Base-by-base conservation (phyloP, 495 filamentous ascomycete species). In the Penicillium psychrofluorescens region DNA sequence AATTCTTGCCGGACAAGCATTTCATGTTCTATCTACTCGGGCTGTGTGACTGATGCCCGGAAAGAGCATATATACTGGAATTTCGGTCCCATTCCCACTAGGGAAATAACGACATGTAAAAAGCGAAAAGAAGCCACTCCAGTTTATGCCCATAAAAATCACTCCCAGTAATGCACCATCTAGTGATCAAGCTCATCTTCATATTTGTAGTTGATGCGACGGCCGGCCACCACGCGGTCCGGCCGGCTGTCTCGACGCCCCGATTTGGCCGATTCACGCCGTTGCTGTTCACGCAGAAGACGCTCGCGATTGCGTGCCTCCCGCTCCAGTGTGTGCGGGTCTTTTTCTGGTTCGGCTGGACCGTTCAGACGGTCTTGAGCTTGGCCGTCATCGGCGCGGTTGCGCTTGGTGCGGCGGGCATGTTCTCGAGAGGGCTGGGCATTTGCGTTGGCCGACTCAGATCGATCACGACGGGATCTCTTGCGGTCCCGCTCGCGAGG, bases 291-390 rank as follows among this genome's bases (percentile, higher is more conserved):
- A 48, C 86, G 86, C 6, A 85, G 70, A 36, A 90, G 60, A 9
- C 89, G 74, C 58, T 91, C 88, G 9, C 84, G 72, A 46, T 89
- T 82, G 11, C 85, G 74, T 10, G 80, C 80, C 58, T 88, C 85
- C 11, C 88, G 81, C 55, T 91, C 88, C 1, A 83, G 66, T 0
- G 84, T 83, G 53, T 90, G 82, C 0, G 83, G 80, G 56, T 95
- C 84, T 50, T 76, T 71, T 10, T 67, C 66, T 0, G 71, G 69
- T 8, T 70, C 71, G 12, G 59, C 11, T 14, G 42, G 33, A 33
- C 54, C 50, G 11, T 32, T 54, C 27, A 48, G 33, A 8, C 50
- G 57, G 38, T 47, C 41, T n/a, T 40, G 54, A 29, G 30, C 35
- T 8, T 29, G 54, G n/a, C 66, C 58, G 10, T 67, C 59, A 6